Conservation (phyloP, 1,284 basidiomycete genomes). For the Cryptococcus sp. region DNA sequence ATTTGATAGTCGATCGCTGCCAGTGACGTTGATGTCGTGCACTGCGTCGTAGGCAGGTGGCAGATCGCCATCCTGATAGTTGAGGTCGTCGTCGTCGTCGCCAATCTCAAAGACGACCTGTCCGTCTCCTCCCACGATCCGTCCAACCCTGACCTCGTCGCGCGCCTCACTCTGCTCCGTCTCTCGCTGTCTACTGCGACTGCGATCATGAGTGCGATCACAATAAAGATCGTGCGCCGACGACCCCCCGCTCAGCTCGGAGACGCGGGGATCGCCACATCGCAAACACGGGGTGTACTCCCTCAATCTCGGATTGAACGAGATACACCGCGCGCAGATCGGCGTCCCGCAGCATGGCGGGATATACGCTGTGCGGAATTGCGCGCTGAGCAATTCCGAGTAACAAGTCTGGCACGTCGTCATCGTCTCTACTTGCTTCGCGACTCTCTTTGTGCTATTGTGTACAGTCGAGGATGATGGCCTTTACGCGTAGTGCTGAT, state of each 20-base stretch:
- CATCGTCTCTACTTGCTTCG: background rate
- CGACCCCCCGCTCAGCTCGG: conserved; percentile 4
- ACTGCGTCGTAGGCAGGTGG: conserved; percentile 25
- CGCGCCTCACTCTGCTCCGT: conserved; percentile 2
- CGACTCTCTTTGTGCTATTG: too few species aligned
- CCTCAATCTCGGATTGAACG: conserved; percentile 40
- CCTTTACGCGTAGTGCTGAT: too few species aligned
- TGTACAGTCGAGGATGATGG: too few species aligned
- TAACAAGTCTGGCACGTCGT: conserved; percentile 39
- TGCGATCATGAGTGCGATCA: conserved; percentile 1
- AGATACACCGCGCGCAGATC: conserved; percentile 41
- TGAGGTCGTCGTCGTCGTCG: conserved; percentile 21
- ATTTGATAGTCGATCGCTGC: background rate
- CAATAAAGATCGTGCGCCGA: background rate
- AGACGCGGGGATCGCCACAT: conserved; percentile 40
- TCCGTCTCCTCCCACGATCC: conserved; percentile 1
- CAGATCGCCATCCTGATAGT: too few species aligned
- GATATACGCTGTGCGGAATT: conserved; percentile 14
- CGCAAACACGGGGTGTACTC: conserved; percentile 46
- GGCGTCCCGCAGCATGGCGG: conserved; percentile 43
- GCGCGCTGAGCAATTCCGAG: conserved; percentile 21
- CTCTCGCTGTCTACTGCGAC: conserved; percentile 4
- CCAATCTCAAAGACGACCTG: conserved; percentile 21
- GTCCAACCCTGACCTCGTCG: background rate
- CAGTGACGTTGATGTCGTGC: background rate